These are phyloP conservation scores for Aureobasidium sp. DNA, from an alignment of 2,329 filamentous ascomycete genomes.

Conservation along the genomic window DNA sequence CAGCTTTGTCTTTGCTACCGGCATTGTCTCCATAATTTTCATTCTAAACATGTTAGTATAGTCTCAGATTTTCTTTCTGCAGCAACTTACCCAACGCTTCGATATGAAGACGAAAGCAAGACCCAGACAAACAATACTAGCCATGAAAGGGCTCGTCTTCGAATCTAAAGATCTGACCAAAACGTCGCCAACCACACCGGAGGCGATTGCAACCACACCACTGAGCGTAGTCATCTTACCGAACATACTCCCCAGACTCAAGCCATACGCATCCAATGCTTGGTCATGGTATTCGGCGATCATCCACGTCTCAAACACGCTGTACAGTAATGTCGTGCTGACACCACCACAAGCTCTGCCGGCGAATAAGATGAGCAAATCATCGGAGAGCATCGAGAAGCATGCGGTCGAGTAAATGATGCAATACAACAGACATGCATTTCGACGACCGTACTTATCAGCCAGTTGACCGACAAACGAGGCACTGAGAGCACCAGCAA, in stretches of 20 bases:
- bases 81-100: constrained; percentile 39
- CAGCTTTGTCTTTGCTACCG: constrained; percentile 2
- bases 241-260: constrained; percentile 44
- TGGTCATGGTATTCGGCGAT: constrained; percentile 47
- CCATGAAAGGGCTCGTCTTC: constrained; percentile 45
- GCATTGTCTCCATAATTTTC: constrained; percentile 42
- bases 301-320: constrained; percentile 55
- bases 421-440: constrained; percentile 49
- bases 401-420: constrained; percentile 45
- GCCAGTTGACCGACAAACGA: constrained; percentile 41
- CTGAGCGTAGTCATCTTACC: constrained; percentile 46
- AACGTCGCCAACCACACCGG: constrained; percentile 46
- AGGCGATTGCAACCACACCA: constrained; percentile 46
- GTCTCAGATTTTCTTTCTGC: not conserved
- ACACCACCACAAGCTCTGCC: constrained; percentile 49
- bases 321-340: constrained; percentile 49
- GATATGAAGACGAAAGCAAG: constrained; percentile 40
- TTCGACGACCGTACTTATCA: constrained; percentile 43
- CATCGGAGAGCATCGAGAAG: constrained; percentile 42
- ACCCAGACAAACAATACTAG: constrained; percentile 35
- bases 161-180: constrained; percentile 41
- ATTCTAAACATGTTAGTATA: constrained; percentile 25
- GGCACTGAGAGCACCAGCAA: constrained; percentile 41
- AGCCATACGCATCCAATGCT: constrained; percentile 34
- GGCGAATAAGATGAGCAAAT: constrained; percentile 39